Evolutionary conservation across 1,139 yeast species (phyloP).

Genomic region (Suzukiozyma palmioleophila): DNA sequence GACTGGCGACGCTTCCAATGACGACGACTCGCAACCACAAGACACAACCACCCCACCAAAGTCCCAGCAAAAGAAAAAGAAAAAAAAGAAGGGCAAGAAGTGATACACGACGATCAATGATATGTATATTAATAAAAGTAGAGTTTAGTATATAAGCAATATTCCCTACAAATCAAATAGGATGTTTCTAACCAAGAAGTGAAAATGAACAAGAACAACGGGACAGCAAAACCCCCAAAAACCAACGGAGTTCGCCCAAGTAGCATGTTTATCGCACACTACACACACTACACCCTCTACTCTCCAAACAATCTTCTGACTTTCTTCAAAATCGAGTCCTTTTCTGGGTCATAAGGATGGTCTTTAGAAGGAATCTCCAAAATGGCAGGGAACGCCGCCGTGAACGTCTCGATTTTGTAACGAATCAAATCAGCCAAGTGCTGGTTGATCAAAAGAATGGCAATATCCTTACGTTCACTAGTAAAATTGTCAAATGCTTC

Average conservation of each 20-base stretch:
- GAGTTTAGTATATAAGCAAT: slow-evolving; percentile 1
- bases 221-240: too few species aligned
- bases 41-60: slow-evolving; percentile 1
- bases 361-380: slow-evolving; percentile 97
- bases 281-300: slow-evolving; percentile 36
- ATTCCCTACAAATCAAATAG: too few species aligned
- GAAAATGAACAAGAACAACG: too few species aligned
- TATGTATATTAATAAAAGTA: slow-evolving; percentile 7
- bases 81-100: slow-evolving; percentile 23
- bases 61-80: slow-evolving; percentile 9
- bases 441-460: slow-evolving; percentile 88
- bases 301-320: slow-evolving; percentile 95
- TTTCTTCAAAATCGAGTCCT: slow-evolving; percentile 90
- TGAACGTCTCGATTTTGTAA: slow-evolving; percentile 72
- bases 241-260: too few species aligned
- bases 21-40: slow-evolving; percentile 5
- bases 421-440: slow-evolving; percentile 92
- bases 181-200: too few species aligned
- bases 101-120: slow-evolving; percentile 8
- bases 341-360: slow-evolving; percentile 97
- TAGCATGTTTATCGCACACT: too few species aligned
- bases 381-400: slow-evolving; percentile 93
- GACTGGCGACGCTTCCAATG: slow-evolving; percentile 6
- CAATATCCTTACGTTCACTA: slow-evolving; percentile 77
- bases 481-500: slow-evolving; percentile 75